Evolutionary conservation across 2,329 filamentous ascomycete species (phyloP).

Genomic region (Chaetoscypha palmicola): DNA sequence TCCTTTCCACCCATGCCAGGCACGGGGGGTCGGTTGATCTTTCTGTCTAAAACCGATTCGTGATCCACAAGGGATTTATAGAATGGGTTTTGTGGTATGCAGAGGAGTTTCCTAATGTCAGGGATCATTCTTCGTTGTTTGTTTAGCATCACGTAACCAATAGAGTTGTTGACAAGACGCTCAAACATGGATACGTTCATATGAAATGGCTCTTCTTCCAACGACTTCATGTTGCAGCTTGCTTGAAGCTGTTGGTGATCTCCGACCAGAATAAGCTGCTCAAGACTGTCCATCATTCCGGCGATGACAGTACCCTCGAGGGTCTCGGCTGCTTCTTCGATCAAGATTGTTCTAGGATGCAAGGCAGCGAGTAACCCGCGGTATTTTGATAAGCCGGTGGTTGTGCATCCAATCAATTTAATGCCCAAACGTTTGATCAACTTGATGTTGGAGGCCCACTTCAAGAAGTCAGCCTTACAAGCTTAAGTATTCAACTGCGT

Average conservation of each 20-base stretch:
- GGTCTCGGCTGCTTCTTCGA: slow-evolving; percentile 63
- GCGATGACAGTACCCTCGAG: slow-evolving; percentile 48
- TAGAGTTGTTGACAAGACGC: slow-evolving; percentile 51
- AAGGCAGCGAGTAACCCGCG: slow-evolving; percentile 53
- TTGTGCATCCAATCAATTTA: slow-evolving; percentile 42
- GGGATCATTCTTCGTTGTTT: slow-evolving; percentile 64
- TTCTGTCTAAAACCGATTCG: slow-evolving; percentile 42
- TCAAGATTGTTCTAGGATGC: slow-evolving; percentile 53
- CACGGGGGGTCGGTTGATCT: slow-evolving; percentile 44
- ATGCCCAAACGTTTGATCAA: slow-evolving; percentile 56
- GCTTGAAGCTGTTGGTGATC: slow-evolving; percentile 63
- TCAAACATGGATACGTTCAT: slow-evolving; percentile 64
- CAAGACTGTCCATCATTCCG: slow-evolving; percentile 52
- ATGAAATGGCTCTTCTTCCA: slow-evolving; percentile 50
- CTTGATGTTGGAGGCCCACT: slow-evolving; percentile 22
- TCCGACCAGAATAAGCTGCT: slow-evolving; percentile 61
- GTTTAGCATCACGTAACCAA: slow-evolving; percentile 47
- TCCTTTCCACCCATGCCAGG: slow-evolving; percentile 56
- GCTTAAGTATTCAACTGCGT: neutral
- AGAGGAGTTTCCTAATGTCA: slow-evolving; percentile 54
- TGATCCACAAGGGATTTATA: slow-evolving; percentile 55
- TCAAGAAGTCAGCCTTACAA: slow-evolving; percentile 9
- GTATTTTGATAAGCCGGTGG: slow-evolving; percentile 64
- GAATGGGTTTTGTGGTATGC: slow-evolving; percentile 41
- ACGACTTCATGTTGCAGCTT: slow-evolving; percentile 47